phyloP scores from a whole-genome alignment of 2,329 filamentous ascomycete species.

The Septoria linicola region DNA sequence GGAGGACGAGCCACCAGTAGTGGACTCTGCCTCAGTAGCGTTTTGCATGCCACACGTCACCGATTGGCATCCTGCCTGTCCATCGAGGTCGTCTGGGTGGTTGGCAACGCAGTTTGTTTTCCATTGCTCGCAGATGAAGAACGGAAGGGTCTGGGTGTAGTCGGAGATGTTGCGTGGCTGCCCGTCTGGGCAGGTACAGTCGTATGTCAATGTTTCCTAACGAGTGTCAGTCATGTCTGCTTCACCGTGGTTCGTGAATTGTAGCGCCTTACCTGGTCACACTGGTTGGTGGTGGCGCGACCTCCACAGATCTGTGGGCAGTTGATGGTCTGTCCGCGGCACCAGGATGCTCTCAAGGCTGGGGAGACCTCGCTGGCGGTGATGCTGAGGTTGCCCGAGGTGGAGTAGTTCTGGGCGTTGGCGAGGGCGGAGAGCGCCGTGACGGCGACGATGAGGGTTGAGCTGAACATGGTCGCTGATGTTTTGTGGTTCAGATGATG shows the following conservation, averaged over 20 bases:
- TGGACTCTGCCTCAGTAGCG: slow-evolving; percentile 40
- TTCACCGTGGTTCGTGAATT: slow-evolving; percentile 29
- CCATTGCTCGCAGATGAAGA: slow-evolving; percentile 58
- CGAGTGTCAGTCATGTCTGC: background rate
- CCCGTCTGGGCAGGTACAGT: slow-evolving; percentile 59
- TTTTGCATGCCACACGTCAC: slow-evolving; percentile 55
- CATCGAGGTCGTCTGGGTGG: slow-evolving; percentile 41
- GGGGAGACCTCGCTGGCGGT: slow-evolving; percentile 43
- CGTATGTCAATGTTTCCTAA: slow-evolving; percentile 51
- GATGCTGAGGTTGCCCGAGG: slow-evolving; percentile 44
- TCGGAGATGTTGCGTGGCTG: slow-evolving; percentile 54
- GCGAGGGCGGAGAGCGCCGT: slow-evolving; percentile 48
- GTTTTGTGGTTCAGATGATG: slow-evolving; percentile 26
- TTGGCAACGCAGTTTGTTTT: slow-evolving; percentile 44
- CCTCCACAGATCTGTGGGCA: slow-evolving; percentile 61
- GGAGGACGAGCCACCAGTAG: background rate
- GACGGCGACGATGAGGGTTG: slow-evolving; percentile 47
- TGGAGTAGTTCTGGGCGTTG: slow-evolving; percentile 45
- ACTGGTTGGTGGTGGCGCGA: slow-evolving; percentile 52
- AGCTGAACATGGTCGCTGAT: slow-evolving; percentile 46
- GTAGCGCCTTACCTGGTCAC: slow-evolving; percentile 53
- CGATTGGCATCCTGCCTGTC: slow-evolving; percentile 48
- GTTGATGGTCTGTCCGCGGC: slow-evolving; percentile 57
- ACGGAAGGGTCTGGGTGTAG: slow-evolving; percentile 60
- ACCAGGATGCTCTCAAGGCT: slow-evolving; percentile 52